phyloP scores from a whole-genome alignment of 1,139 yeast genomes.

The Geotrichum citri-aurantii region DNA sequence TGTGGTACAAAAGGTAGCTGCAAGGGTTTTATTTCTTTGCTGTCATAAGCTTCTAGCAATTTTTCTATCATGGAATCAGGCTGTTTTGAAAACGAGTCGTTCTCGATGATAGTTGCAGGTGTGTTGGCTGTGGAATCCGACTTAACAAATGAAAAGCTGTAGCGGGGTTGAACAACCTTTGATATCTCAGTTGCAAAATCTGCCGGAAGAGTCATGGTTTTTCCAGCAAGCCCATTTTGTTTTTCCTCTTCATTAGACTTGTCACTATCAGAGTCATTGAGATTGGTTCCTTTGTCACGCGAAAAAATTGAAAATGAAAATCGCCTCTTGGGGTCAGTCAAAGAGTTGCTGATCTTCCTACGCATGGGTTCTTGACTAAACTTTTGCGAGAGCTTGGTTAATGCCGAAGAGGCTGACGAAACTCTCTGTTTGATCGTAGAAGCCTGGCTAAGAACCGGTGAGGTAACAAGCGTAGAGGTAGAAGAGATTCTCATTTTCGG shows the following conservation, averaged over 20 bases:
- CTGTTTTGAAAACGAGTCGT: background rate
- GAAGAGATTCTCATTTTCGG: background rate
- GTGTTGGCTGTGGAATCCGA: background rate
- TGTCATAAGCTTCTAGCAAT: background rate
- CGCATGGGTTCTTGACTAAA: background rate
- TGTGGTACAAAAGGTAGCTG: background rate
- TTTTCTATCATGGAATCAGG: background rate
- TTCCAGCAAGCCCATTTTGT: background rate
- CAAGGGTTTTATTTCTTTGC: background rate
- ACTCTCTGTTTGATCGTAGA: slow-evolving; percentile 3
- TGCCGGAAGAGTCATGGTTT: background rate
- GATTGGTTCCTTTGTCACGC: background rate
- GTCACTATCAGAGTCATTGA: background rate
- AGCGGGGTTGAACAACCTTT: background rate
- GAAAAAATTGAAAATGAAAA: slow-evolving; percentile 5
- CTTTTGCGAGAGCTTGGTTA: background rate
- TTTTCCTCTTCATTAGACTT: too few relatives aligned
- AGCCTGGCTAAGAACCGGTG: background rate
- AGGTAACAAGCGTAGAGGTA: background rate
- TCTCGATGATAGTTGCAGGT: background rate
- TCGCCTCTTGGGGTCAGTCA: slow-evolving; percentile 6
- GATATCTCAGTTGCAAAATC: background rate
- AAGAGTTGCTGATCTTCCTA: background rate
- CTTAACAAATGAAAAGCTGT: background rate
- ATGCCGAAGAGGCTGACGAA: slow-evolving; percentile 9